phyloP scores from a whole-genome alignment of 176 grass and related monocot species.

The Ensete glaucum region DNA sequence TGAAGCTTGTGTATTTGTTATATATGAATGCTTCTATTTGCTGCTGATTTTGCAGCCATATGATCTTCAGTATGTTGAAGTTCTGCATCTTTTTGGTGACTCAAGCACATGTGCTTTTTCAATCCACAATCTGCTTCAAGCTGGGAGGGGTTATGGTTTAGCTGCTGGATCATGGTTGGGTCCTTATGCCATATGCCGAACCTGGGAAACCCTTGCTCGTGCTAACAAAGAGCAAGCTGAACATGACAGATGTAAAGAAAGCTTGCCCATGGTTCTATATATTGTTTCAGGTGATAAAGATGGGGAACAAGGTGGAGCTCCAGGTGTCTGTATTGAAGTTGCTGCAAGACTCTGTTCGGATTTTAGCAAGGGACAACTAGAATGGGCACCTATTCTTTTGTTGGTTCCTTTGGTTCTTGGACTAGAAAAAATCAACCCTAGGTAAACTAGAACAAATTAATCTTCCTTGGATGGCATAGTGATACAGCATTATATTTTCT shows the following conservation, averaged over 20 bases:
- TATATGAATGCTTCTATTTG: conserved; percentile 29
- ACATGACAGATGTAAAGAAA: conserved; percentile 26
- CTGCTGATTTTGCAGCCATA: conserved; percentile 89
- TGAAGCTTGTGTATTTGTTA: conserved; percentile 16
- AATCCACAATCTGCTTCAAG: conserved; percentile 86
- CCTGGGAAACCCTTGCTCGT: conserved; percentile 77
- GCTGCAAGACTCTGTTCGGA: conserved; percentile 60
- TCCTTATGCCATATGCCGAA: conserved; percentile 86
- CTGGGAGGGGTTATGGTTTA: conserved; percentile 71
- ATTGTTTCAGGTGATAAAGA: conserved; percentile 94
- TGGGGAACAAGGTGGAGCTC: conserved; percentile 94
- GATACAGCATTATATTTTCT: background rate
- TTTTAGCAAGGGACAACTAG: conserved; percentile 49
- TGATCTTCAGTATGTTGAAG: conserved; percentile 57
- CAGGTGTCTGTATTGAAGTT: conserved; percentile 78
- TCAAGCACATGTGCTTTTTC: conserved; percentile 59
- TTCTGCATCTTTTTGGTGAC: conserved; percentile 80
- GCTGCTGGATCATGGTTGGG: conserved; percentile 89
- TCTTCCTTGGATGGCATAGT: background rate
- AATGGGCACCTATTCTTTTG: conserved; percentile 69
- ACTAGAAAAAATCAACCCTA: conserved; percentile 91
- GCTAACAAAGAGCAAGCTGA: conserved; percentile 42
- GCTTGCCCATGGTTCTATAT: conserved; percentile 73
- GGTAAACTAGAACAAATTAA: conserved; percentile 35
- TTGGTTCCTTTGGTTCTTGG: conserved; percentile 93